Percentiles rank a stretch among this genome's conserved stretches.
phyloP scores from a whole-genome alignment of 306 rosid genomes.

The Cucurbita pepo region DNA sequence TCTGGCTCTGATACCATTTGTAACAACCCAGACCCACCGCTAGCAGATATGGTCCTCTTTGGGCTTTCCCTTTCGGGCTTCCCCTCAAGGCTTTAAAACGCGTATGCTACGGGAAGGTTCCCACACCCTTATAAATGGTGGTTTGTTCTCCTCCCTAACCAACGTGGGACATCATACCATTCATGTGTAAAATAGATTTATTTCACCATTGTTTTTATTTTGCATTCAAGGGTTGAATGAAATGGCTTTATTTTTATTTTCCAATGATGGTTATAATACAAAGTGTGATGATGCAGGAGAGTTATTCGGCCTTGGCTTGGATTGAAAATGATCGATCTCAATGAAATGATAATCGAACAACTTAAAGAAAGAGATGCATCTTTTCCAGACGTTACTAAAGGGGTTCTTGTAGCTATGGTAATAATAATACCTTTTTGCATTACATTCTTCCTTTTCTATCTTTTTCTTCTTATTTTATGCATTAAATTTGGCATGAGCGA shows the following conservation, averaged over 20 bases:
- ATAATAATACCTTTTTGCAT: neutral
- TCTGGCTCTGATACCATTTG: no score
- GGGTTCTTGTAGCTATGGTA: constrained; percentile 76
- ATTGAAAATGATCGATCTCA: constrained; percentile 76
- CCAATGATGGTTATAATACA: neutral
- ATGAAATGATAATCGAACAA: constrained; percentile 52
- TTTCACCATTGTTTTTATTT: neutral
- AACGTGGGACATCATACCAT: neutral
- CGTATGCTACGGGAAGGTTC: no score
- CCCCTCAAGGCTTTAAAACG: no score
- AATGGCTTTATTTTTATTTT: neutral
- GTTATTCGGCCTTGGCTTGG: constrained; percentile 95
- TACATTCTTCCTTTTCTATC: neutral
- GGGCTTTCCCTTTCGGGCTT: no score
- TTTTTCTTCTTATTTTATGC: no score
- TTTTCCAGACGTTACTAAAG: constrained; percentile 60
- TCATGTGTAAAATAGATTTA: neutral
- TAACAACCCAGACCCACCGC: no score
- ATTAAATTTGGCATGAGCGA: neutral
- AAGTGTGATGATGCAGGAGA: constrained; percentile 34
- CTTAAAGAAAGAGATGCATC: constrained; percentile 52
- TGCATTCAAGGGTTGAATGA: neutral
- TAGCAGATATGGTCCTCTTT: no score
- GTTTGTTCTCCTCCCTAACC: no score
- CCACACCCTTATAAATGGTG: no score